Evolutionary conservation across 176 grass and related monocot species (phyloP).

Genomic region (Saccharum officinarum): DNA sequence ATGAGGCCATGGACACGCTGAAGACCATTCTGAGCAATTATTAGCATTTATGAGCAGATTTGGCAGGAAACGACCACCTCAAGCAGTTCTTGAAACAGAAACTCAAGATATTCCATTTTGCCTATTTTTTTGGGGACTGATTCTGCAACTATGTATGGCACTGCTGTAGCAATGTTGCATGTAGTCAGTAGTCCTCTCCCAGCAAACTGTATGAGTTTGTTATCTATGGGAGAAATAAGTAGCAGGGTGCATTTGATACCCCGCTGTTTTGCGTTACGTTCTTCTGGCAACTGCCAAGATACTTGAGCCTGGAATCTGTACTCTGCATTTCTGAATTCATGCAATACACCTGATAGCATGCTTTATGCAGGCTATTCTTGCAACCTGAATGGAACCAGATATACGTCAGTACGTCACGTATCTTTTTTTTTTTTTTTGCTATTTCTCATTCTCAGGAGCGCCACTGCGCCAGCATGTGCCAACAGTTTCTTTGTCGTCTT

Average conservation of each 20-base stretch:
- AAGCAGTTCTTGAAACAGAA: background rate
- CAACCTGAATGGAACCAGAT: background rate
- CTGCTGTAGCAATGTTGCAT: background rate
- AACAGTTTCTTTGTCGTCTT: too few relatives aligned
- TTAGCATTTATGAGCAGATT: background rate
- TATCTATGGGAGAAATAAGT: conserved; percentile 29
- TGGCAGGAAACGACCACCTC: background rate
- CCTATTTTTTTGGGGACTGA: background rate
- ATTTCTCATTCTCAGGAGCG: too few relatives aligned
- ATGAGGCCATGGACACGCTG: background rate
- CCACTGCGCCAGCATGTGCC: too few relatives aligned
- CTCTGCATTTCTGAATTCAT: conserved; percentile 2
- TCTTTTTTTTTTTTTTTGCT: background rate
- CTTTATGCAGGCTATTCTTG: background rate
- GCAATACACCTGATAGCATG: background rate
- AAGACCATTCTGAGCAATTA: background rate
- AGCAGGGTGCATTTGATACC: background rate
- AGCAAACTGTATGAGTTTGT: background rate
- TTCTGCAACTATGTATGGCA: background rate
- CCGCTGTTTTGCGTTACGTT: background rate
- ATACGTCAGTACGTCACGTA: background rate
- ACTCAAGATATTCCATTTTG: background rate
- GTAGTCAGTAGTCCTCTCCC: conserved; percentile 7
- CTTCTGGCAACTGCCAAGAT: background rate
- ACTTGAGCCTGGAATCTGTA: background rate